Evolutionary conservation across 345 rosid genomes (phyloP), one percentile per base, ranked within the genome.

Genomic region (Lumnitzera racemosa): DNA sequence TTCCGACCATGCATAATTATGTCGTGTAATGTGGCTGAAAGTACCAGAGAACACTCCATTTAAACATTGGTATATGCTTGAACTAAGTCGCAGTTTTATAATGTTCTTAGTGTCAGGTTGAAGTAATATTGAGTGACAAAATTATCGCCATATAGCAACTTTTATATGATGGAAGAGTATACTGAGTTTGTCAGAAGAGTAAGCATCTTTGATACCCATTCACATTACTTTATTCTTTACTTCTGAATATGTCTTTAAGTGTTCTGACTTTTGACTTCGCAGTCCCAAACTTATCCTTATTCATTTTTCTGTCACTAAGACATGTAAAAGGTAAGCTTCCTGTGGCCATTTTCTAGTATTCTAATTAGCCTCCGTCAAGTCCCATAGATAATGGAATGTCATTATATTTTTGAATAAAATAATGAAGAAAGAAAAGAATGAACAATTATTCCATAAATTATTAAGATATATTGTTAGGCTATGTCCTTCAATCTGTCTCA

Each of bases 201-300:
- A 23, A 16, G 48, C 59, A 56, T 46, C 31, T n/a, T 46, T 47
- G 12, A 11, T 46, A 56, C 24, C 10, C n/a, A 36, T 47, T 56
- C 59, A 31, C 43, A 10, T 11, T 31, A 56, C 15, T n/a, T 56
- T 56, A 16, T 36, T 56, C 59, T 27, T 56, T 56, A 24, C 59
- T 36, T 56, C 47, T 56, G 59, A 20, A 36, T 36, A 29, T 47
- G 20, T 16, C 15, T 10, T 47, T 56, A 29, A 47, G 48, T 15
- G 29, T 29, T 36, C 24, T 46, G 59, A 46, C 59, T 56, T 36
- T 56, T 56, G 59, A 56, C 59, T 56, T 56, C 59, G 15, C 13
- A 36, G 47, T 56, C 24, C 2, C 14, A 27, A 25, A 56, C 24
- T 56, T 47, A 17, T 56, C 48, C n/a, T 11, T 16, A 25, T 27